Conservation (phyloP, 2,329 filamentous ascomycete species). For the Leptographium lundbergii region DNA sequence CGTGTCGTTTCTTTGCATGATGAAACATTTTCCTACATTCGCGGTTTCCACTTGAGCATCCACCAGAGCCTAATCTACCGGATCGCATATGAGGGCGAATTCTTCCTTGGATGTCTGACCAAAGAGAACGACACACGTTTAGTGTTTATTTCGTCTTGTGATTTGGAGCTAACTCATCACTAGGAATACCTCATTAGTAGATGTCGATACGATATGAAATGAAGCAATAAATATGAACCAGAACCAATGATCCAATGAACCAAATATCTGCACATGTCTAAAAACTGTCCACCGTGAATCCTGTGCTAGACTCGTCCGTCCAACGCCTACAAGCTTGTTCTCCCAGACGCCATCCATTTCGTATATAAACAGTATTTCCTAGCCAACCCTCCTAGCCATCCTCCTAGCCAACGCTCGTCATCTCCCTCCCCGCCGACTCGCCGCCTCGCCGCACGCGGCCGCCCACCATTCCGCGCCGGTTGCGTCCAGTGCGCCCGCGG, state of each 20-base stretch:
- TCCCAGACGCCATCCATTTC: neutral
- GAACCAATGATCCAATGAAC: neutral
- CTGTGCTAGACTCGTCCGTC: neutral
- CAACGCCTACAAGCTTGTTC: neutral
- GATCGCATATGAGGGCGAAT: constrained; percentile 52
- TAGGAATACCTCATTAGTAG: no score
- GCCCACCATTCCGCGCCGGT: constrained; percentile 81
- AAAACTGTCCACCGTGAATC: neutral
- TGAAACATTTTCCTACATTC: constrained; percentile 68
- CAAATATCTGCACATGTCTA: neutral
- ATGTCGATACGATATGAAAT: neutral
- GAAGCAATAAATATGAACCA: neutral
- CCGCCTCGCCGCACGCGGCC: constrained; percentile 36
- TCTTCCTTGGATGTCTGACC: constrained; percentile 62
- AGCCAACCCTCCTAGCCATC: neutral
- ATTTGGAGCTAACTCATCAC: neutral
- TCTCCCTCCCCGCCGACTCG: neutral
- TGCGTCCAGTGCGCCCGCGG: constrained; percentile 74
- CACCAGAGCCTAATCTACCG: constrained; percentile 48
- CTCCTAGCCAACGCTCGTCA: no score
- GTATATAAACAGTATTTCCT: no score
- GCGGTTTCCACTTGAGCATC: constrained; percentile 75
- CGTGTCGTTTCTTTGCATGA: constrained; percentile 34
- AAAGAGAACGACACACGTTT: constrained; percentile 1
- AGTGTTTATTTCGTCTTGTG: no score